Base-by-base conservation (phyloP, 495 filamentous ascomycete genomes). In the Daldinia caldariorum region DNA sequence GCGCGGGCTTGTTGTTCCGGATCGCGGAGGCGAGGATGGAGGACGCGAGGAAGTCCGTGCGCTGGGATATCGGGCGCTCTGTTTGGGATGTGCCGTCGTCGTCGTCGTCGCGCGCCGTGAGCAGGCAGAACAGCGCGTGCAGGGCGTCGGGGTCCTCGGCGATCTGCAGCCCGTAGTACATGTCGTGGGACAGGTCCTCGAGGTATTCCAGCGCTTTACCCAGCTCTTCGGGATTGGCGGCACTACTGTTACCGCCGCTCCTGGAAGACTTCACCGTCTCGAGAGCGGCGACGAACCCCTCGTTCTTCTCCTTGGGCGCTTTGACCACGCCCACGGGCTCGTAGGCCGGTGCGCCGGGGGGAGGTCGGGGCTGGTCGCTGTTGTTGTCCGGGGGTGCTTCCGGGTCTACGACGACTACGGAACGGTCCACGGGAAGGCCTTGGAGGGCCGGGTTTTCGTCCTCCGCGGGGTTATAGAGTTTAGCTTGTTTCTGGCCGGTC, bases 131-230 rank as follows among this genome's bases (percentile, higher is more conserved):
- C 4, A 87, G 78, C 10, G 76, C 72, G 43, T 78, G 79, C 9
- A 85, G 61, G 4, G 81, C 80, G n/a, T 77, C 77, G 4, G 74
- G 61, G 63, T 88, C 83, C 51, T 84, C 80, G 18, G 84, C 77
- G 50, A 91, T 82, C 67, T 88, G 85, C 6, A 88, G 77, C n/a
- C 89, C 89, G 79, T 89, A 91, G 79, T 90, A 89, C 68, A 89
- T 85, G 70, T 89, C 88, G 73, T 91, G 88, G 5, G 84, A 81
- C 32, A 90, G 77, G 7, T 89, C 87, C 50, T 83, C 80, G 10
- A 91, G 81, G 47, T 80, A 77, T 20, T 83, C 76, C 12, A 91
- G 80, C 6, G 83, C 79, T 6, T 64, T 59, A 45, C 81, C 78
- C 3, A 82, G 69, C 31, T 76, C 76, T 0, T 31, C 62, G 0